Conservation (phyloP, 768 basidiomycete genomes). For the Trametes punicea region DNA sequence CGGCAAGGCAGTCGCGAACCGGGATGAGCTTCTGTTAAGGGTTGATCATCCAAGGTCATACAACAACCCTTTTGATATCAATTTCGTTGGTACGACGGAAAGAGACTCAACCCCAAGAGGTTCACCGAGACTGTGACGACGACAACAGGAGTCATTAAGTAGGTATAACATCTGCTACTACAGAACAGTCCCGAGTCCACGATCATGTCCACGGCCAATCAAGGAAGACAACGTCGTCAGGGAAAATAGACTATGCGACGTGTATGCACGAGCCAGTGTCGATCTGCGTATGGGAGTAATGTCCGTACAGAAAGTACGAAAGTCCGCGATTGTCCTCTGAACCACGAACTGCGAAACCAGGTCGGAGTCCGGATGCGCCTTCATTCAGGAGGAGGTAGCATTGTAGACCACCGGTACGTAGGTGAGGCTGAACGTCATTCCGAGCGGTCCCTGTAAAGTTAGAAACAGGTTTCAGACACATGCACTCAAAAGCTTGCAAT, state of each 20-base stretch:
- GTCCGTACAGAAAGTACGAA: not conserved
- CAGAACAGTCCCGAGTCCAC: not conserved
- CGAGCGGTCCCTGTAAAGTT: constrained; percentile 25
- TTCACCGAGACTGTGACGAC: not conserved
- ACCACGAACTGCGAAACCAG: not conserved
- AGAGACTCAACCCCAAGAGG: too few species aligned
- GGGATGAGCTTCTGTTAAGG: too few species aligned
- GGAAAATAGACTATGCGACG: not conserved
- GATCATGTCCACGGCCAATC: not conserved
- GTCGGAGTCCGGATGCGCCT: not conserved
- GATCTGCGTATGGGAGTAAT: not conserved
- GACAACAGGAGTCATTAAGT: not conserved
- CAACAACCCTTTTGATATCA: too few species aligned
- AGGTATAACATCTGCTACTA: not conserved
- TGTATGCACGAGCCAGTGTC: not conserved
- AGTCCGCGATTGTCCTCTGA: not conserved
- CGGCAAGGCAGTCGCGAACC: too few species aligned
- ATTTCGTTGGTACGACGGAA: too few species aligned
- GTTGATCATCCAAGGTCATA: too few species aligned
- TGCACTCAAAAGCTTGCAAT: not conserved
- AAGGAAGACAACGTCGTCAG: not conserved
- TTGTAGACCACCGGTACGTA: constrained; percentile 26
- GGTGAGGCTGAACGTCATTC: constrained; percentile 22
- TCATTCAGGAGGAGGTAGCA: constrained; percentile 16
- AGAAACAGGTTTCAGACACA: not conserved